Percentiles rank a stretch among this genome's conserved stretches.
Conservation (phyloP, 225 moss, liverwort and hornwort genomes). For the Pseudoscleropodium purum region DNA sequence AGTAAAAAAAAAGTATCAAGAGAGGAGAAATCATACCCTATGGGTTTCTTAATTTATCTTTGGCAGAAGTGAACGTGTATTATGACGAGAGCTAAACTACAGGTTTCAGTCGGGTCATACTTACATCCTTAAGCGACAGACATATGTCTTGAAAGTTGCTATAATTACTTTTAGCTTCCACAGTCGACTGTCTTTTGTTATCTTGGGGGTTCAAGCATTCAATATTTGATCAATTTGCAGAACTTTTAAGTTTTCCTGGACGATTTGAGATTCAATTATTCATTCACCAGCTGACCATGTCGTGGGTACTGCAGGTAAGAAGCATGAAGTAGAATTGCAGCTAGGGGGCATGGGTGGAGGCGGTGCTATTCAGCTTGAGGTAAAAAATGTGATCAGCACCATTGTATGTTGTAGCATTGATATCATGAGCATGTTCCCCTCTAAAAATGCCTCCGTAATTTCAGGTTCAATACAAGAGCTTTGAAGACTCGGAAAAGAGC, state of each 20-base stretch:
- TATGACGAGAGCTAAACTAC: background rate
- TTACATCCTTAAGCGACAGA: background rate
- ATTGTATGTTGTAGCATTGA: background rate
- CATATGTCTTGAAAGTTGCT: background rate
- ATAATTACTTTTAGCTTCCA: background rate
- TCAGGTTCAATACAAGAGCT: slow-evolving; percentile 69
- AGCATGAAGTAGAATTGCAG: slow-evolving; percentile 50
- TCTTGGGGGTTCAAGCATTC: background rate
- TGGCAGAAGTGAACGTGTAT: background rate
- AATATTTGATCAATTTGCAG: background rate
- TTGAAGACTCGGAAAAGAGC: slow-evolving; percentile 48
- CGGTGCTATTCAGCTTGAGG: slow-evolving; percentile 59
- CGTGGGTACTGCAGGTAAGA: slow-evolving; percentile 30
- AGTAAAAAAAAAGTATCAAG: background rate
- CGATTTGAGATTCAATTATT: background rate
- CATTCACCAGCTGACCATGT: background rate
- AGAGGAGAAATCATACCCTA: background rate
- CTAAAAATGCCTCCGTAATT: background rate
- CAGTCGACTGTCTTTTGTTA: background rate
- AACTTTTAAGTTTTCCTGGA: background rate
- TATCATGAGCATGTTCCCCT: background rate
- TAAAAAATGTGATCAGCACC: background rate
- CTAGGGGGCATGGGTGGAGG: slow-evolving; percentile 83
- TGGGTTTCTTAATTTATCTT: background rate
- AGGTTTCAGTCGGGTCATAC: background rate